phyloP scores from a whole-genome alignment of 1,139 yeast genomes.

The Diutina rugosa region DNA sequence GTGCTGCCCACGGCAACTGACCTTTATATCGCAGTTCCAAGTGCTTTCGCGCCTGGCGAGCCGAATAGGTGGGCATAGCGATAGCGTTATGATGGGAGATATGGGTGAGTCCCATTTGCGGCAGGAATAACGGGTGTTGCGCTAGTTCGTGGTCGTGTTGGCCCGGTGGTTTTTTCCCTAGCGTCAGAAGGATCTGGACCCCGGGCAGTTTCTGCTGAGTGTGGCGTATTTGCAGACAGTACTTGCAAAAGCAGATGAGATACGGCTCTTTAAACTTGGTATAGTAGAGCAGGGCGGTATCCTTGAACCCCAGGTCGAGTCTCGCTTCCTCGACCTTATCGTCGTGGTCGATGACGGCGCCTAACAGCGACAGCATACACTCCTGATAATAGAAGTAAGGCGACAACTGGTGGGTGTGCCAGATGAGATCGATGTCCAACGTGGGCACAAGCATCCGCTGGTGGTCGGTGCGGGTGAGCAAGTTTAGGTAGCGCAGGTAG shows the following conservation, averaged over 20 bases:
- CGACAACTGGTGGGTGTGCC: constrained; percentile 28
- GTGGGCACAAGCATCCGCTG: constrained; percentile 18
- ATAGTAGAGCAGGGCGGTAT: constrained; percentile 12
- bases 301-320: constrained; percentile 11
- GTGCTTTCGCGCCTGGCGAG: constrained; percentile 1
- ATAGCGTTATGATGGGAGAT: neutral
- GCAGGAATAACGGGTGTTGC: constrained; percentile 1
- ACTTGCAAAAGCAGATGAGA: constrained; percentile 16
- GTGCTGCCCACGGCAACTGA: neutral
- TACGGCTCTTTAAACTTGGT: constrained; percentile 11
- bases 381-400: constrained; percentile 13
- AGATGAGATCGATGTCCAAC: constrained; percentile 24
- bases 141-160: neutral
- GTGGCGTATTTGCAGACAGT: constrained; percentile 8
- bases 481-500: constrained; percentile 14
- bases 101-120: neutral
- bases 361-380: constrained; percentile 8
- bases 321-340: constrained; percentile 14
- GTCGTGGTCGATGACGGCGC: constrained; percentile 14
- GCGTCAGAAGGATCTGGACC: neutral
- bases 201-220: neutral
- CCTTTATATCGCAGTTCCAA: neutral
- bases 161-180: neutral
- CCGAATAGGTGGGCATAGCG: neutral
- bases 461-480: constrained; percentile 8